Conservation (phyloP, 2,329 filamentous ascomycete species). For the Cercospora beticola region DNA sequence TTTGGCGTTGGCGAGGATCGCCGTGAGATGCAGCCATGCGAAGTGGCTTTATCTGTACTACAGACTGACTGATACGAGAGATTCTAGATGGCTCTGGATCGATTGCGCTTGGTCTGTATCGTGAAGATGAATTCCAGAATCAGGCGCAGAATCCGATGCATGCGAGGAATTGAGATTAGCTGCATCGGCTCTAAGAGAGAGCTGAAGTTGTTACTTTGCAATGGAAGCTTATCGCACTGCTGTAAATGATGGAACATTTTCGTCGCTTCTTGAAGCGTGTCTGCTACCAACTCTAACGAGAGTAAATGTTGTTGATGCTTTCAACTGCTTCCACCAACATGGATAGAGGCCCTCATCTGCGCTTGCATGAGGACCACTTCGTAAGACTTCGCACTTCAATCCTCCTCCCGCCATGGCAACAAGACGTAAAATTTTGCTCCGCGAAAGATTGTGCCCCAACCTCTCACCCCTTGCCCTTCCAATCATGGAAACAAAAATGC, state of each 20-base stretch:
- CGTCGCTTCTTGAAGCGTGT: not conserved
- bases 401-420: not conserved
- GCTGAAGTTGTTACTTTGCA: not conserved
- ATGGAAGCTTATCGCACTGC: not conserved
- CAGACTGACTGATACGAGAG: not conserved
- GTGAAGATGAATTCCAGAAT: not conserved
- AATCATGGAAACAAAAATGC: constrained; percentile 2
- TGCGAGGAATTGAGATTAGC: not conserved
- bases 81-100: not conserved
- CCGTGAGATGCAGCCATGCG: not conserved
- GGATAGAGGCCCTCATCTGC: not conserved
- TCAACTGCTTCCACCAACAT: not conserved
- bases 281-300: not conserved
- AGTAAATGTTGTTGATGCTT: not conserved
- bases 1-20: not conserved
- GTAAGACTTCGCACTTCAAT: not conserved
- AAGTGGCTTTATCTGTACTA: not conserved
- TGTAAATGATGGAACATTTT: not conserved
- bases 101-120: not conserved
- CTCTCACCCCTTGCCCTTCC: not conserved
- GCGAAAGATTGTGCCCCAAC: not conserved
- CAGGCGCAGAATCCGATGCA: not conserved
- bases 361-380: not conserved
- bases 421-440: too few relatives aligned
- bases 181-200: not conserved